Evolutionary conservation across 1,139 yeast genomes (phyloP).

Genomic region (Pichia cactophila): DNA sequence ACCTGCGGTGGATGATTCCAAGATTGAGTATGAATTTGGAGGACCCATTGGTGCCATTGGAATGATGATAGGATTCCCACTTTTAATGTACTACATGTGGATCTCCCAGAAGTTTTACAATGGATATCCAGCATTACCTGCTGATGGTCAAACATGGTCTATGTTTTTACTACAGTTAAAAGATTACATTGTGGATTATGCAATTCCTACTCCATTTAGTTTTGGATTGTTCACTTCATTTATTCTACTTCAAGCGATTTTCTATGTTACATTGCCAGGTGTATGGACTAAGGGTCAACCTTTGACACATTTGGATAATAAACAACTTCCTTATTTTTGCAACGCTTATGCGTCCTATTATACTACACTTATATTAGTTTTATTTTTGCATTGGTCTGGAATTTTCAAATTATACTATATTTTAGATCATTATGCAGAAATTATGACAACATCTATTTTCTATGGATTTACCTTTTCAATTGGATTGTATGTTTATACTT

Average conservation of each 20-base stretch:
- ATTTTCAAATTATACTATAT: slow-evolving; percentile 65
- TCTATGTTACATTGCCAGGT: slow-evolving; percentile 89
- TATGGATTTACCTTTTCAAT: slow-evolving; percentile 66
- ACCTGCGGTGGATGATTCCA: not conserved
- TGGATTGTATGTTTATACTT: slow-evolving; percentile 53
- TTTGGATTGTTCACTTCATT: slow-evolving; percentile 68
- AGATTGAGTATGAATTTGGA: slow-evolving; percentile 76
- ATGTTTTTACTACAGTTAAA: slow-evolving; percentile 45
- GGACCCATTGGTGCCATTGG: slow-evolving; percentile 88
- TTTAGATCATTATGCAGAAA: slow-evolving; percentile 77
- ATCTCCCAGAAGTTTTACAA: slow-evolving; percentile 73
- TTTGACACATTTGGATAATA: slow-evolving; percentile 66
- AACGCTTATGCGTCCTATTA: slow-evolving; percentile 86
- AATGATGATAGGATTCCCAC: slow-evolving; percentile 92
- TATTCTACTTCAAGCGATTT: slow-evolving; percentile 59
- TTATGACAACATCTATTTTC: slow-evolving; percentile 85
- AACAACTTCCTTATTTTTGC: slow-evolving; percentile 85
- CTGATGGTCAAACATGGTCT: slow-evolving; percentile 46
- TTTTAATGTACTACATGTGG: slow-evolving; percentile 96
- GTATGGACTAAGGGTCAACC: slow-evolving; percentile 94
- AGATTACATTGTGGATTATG: slow-evolving; percentile 44
- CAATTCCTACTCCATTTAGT: slow-evolving; percentile 60
- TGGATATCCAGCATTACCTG: slow-evolving; percentile 68
- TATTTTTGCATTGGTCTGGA: slow-evolving; percentile 64
- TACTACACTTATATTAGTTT: slow-evolving; percentile 49